Evolutionary conservation across 2,329 filamentous ascomycete species (phyloP).

Genomic region (Pseudogymnoascus sp.): DNA sequence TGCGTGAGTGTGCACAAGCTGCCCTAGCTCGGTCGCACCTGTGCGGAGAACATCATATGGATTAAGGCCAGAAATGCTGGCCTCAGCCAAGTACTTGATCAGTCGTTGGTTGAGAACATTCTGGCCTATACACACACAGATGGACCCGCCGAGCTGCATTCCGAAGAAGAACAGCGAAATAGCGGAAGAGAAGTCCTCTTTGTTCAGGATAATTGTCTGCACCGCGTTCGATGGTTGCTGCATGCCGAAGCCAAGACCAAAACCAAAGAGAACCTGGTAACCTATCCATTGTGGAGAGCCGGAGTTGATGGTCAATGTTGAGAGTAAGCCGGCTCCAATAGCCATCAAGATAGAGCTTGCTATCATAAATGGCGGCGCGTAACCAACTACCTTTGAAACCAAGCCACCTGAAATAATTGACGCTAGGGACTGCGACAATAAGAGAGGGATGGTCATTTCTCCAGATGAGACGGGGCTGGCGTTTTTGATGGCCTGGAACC

Average conservation of each 20-base stretch:
- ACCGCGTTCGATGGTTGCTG: conserved; percentile 29
- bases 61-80: too few relatives aligned
- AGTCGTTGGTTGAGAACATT: conserved; percentile 44
- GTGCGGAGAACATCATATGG: too few relatives aligned
- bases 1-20: too few relatives aligned
- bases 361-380: conserved; percentile 24
- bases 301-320: conserved; percentile 30
- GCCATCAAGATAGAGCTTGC: conserved; percentile 23
- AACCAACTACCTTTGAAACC: conserved; percentile 24
- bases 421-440: conserved; percentile 25
- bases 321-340: conserved; percentile 34
- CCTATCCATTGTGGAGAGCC: conserved; percentile 30
- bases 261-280: conserved; percentile 16
- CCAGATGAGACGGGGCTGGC: conserved; percentile 33
- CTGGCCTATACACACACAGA: conserved; percentile 58
- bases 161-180: conserved; percentile 51
- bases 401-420: conserved; percentile 27
- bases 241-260: conserved; percentile 13
- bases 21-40: too few relatives aligned
- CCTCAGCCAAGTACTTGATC: too few relatives aligned
- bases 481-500: conserved; percentile 38
- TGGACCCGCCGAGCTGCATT: conserved; percentile 56
- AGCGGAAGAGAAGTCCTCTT: conserved; percentile 43
- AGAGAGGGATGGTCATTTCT: conserved; percentile 29
- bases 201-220: conserved; percentile 43